phyloP scores from a whole-genome alignment of 2,329 filamentous ascomycete species.

The Diplodia sapinea region DNA sequence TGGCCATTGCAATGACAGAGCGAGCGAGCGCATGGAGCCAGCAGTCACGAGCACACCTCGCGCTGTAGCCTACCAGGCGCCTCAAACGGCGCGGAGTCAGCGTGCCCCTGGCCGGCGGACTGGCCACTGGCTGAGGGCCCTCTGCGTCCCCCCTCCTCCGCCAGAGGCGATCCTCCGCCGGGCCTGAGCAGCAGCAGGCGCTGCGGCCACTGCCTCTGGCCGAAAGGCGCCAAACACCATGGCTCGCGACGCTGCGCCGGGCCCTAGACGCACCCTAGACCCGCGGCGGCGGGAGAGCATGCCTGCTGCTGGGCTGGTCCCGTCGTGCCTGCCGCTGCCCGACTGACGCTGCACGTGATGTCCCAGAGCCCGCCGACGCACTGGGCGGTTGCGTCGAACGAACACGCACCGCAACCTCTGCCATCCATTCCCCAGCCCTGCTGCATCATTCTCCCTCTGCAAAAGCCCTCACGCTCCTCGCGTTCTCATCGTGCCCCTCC shows the following conservation, averaged over 20 bases:
- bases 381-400: conserved; percentile 27
- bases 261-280: not conserved
- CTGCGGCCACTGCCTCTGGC: not conserved
- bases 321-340: conserved; percentile 19
- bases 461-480: conserved; percentile 13
- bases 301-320: not conserved
- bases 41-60: conserved; percentile 12
- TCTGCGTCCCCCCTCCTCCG: conserved; percentile 22
- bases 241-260: conserved; percentile 4
- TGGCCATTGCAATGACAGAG: conserved; percentile 11
- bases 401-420: conserved; percentile 27
- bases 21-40: conserved; percentile 16
- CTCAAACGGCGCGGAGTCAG: conserved; percentile 16
- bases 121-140: conserved; percentile 17
- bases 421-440: conserved; percentile 17
- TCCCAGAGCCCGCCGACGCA: conserved; percentile 23
- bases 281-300: conserved; percentile 14
- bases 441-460: conserved; percentile 27
- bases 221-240: conserved; percentile 1
- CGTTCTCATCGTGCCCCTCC: conserved; percentile 27
- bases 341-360: conserved; percentile 15
- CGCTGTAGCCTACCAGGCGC: conserved; percentile 15
- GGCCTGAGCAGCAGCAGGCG: conserved; percentile 26
- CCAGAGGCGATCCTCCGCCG: conserved; percentile 27
- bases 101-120: conserved; percentile 14